Conservation (phyloP, 352 stramenopile genomes). For the Phytopythium delawarense region DNA sequence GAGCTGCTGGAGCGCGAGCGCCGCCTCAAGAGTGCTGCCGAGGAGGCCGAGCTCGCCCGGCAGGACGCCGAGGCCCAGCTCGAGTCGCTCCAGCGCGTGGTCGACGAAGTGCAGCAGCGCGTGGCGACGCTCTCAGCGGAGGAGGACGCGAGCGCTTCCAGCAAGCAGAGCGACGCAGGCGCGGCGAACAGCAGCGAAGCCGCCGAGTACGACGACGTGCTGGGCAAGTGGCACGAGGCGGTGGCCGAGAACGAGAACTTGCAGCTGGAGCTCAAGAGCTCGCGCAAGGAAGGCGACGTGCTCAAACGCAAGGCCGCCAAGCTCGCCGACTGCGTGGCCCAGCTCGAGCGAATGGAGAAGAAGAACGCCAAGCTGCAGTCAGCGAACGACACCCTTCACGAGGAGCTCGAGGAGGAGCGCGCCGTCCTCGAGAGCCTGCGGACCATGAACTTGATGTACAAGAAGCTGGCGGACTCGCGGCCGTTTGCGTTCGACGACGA, state of each 20-base stretch:
- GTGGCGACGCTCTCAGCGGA: neutral
- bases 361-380: constrained; percentile 47
- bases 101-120: constrained; percentile 16
- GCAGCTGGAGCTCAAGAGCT: constrained; percentile 43
- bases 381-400: constrained; percentile 44
- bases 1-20: constrained; percentile 53
- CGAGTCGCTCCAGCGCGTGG: constrained; percentile 20
- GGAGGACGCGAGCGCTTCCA: constrained; percentile 2
- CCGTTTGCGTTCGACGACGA: constrained; percentile 33
- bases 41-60: constrained; percentile 25
- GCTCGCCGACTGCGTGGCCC: constrained; percentile 27
- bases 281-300: constrained; percentile 48
- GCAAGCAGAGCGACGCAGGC: constrained; percentile 11
- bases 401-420: constrained; percentile 64
- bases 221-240: constrained; percentile 35
- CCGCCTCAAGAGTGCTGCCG: constrained; percentile 27
- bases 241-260: constrained; percentile 40
- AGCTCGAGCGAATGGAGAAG: constrained; percentile 59
- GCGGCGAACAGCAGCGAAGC: constrained; percentile 42
- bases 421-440: constrained; percentile 62
- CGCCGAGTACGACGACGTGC: constrained; percentile 47
- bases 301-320: constrained; percentile 40
- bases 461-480: constrained; percentile 61
- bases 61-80: constrained; percentile 33
- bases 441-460: constrained; percentile 66